Evolutionary conservation across 768 basidiomycete species (phyloP).

Genomic region (Tricholoma sp.): DNA sequence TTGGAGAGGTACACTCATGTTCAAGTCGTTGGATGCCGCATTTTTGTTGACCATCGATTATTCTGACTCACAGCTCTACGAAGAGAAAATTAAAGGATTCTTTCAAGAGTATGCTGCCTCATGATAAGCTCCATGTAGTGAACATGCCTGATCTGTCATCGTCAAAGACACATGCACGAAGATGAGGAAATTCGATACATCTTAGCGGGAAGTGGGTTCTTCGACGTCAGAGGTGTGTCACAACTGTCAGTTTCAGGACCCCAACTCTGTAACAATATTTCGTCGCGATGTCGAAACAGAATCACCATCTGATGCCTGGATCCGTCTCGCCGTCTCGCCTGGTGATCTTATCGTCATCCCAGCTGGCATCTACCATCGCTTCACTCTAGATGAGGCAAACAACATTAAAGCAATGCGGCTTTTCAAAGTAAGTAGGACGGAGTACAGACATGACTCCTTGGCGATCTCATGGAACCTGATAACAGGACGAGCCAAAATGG

Average conservation of each 20-base stretch:
- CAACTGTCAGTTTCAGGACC: background rate
- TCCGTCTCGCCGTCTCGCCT: constrained; percentile 67
- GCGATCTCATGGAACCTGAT: background rate
- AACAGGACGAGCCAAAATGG: constrained; percentile 91
- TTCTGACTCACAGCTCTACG: constrained; percentile 44
- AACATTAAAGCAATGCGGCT: constrained; percentile 73
- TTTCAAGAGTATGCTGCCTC: constrained; percentile 65
- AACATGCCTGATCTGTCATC: background rate
- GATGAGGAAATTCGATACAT: constrained; percentile 95
- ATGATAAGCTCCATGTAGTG: background rate
- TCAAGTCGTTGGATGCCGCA: constrained; percentile 2
- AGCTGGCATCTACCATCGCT: constrained; percentile 91
- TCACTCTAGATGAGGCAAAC: constrained; percentile 79
- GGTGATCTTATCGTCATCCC: constrained; percentile 88
- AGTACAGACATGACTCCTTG: background rate
- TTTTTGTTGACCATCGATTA: background rate
- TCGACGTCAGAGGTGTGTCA: constrained; percentile 78
- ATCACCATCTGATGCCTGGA: constrained; percentile 67
- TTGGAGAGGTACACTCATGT: constrained; percentile 56
- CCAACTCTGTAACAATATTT: background rate
- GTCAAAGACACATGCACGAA: constrained; percentile 76
- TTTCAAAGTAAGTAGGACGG: constrained; percentile 58
- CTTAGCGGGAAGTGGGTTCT: constrained; percentile 83
- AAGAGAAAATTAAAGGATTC: constrained; percentile 76
- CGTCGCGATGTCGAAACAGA: constrained; percentile 39